Evolutionary conservation across 345 rosid genomes (phyloP), one percentile per base, ranked within the genome.

Genomic region (Linum usitatissimum): DNA sequence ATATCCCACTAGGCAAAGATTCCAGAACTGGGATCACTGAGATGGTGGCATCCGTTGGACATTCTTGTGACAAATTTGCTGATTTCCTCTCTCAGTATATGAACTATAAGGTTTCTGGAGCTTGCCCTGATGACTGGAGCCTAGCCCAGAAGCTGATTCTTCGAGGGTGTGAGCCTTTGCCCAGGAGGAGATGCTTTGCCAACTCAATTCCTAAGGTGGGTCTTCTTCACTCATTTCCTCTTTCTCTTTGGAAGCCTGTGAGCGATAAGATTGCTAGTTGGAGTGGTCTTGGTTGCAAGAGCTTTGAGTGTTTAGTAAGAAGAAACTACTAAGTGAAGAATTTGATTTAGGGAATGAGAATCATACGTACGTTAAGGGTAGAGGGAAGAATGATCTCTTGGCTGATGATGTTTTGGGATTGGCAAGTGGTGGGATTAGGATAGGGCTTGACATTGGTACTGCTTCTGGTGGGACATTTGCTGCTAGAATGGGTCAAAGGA

Each of bases 231-330:
- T 66, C 74, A 30, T 72, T 68, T 48, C 94, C 97, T 56, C 59
- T 28, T 67, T 93, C 99, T 2, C 65, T 93, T 1, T 93, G 97
- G 99, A 82, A 79, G 64, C 72, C 86, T 72, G 84, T 87, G 53
- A 77, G 86, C 69, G 86, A 90, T 68, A 93, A 90, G 82, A 75
- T 77, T 63, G 78, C 80, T 15, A 84, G 80, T 73, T 93, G 99
- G 99, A 87, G 94, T 66, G 99, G 97, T 9, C 74, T 90, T 53
- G 91, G 90, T 45, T 93, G 99, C 71, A 86, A 90, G 80, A 81
- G 71, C 64, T 75, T 93, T 20, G 86, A 78, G 28, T 90, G 97
- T 69, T 80, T 93, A 87, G 81, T 71, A 81, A 72, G 65, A 93
- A 87, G 84, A 90, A 80, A 66, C 8, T 82, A 23, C 58, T 82